Evolutionary conservation across 352 stramenopile genomes (phyloP).

Genomic region (Pythium utonaiense): DNA sequence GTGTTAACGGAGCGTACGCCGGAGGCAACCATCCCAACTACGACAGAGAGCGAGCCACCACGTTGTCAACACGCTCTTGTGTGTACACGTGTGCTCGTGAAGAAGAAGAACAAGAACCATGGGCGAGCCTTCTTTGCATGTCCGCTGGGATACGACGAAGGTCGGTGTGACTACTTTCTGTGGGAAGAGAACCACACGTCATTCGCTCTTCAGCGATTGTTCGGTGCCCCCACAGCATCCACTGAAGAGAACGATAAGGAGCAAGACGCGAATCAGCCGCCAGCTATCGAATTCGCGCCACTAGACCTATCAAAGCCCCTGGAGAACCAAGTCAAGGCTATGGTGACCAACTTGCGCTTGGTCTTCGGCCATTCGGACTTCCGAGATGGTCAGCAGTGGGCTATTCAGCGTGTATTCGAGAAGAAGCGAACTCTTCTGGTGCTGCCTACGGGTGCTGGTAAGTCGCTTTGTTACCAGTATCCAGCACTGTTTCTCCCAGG

Average conservation of each 20-base stretch:
- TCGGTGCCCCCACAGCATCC: constrained; percentile 10
- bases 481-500: constrained; percentile 80
- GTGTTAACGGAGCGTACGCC: neutral
- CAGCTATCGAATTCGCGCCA: constrained; percentile 37
- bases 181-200: constrained; percentile 79
- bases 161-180: constrained; percentile 79
- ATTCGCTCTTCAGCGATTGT: constrained; percentile 56
- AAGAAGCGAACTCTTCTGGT: constrained; percentile 87
- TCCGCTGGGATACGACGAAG: constrained; percentile 66
- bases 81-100: constrained; percentile 61
- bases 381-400: constrained; percentile 78
- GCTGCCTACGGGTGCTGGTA: constrained; percentile 96
- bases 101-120: constrained; percentile 86
- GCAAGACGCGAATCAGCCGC: neutral
- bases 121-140: constrained; percentile 71
- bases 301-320: constrained; percentile 47
- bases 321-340: constrained; percentile 37
- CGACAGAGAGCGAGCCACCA: constrained; percentile 23
- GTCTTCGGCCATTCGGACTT: constrained; percentile 86
- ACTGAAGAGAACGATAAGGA: neutral
- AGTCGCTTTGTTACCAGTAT: constrained; percentile 98
- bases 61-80: constrained; percentile 65
- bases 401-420: constrained; percentile 68
- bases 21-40: neutral
- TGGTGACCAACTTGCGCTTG: constrained; percentile 70